Conservation (phyloP, 352 stramenopile species). For the Blastocystis sp. region DNA sequence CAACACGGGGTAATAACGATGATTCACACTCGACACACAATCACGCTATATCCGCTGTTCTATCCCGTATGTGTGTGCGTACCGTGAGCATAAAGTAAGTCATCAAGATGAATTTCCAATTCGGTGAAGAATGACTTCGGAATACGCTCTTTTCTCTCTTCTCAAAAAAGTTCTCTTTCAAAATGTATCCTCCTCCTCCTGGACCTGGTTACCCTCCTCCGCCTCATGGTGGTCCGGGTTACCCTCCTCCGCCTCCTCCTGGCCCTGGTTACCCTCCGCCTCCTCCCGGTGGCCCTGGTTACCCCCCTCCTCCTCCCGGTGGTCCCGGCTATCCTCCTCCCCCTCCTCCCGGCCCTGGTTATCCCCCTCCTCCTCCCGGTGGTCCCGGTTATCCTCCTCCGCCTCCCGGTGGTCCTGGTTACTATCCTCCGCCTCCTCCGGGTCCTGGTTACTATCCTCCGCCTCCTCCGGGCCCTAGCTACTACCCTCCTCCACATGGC, state of each 20-base stretch:
- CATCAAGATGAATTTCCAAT: too few species aligned
- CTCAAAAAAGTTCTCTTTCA: too few species aligned
- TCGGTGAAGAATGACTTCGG: too few species aligned
- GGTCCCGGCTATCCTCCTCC: neutral
- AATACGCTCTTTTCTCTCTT: too few species aligned
- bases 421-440: slow-evolving; percentile 3
- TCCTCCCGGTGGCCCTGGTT: neutral
- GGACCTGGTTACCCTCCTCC: slow-evolving; percentile 38
- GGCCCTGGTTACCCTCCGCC: neutral
- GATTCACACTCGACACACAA: too few species aligned
- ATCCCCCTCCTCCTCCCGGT: neutral
- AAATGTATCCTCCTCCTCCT: neutral
- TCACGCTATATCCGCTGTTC: too few species aligned
- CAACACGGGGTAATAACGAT: too few species aligned
- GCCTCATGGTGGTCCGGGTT: neutral
- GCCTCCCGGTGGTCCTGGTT: slow-evolving; percentile 13
- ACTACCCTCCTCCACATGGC: neutral
- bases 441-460: neutral
- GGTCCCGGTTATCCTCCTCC: neutral
- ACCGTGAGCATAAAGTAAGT: too few species aligned
- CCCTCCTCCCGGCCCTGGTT: neutral
- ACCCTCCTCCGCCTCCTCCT: neutral
- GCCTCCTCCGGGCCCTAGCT: neutral
- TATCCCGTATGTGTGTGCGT: too few species aligned
- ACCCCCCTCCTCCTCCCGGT: neutral